A percentile compares a stretch with the other conserved stretches of the same genome.
These are phyloP conservation scores for Trametes gibbosa DNA, from an alignment of 768 basidiomycete genomes.

Conservation along the genomic window DNA sequence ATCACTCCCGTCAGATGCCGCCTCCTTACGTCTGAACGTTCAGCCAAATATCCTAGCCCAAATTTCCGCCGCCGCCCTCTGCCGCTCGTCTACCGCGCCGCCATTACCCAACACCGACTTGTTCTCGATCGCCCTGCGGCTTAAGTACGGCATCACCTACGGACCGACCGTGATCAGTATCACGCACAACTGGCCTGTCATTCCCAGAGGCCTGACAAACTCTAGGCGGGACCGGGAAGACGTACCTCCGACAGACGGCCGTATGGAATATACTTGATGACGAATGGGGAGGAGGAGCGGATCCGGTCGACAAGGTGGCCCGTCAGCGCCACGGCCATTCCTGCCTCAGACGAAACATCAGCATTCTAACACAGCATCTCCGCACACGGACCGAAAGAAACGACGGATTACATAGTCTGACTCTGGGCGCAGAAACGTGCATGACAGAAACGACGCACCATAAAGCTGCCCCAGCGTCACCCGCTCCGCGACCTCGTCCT, in stretches of 20 bases:
- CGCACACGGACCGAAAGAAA: not conserved
- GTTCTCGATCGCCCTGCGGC: conserved; percentile 89
- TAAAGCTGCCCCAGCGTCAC: conserved; percentile 80
- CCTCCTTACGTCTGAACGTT: no score
- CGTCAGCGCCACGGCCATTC: conserved; percentile 84
- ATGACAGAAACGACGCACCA: conserved; percentile 44
- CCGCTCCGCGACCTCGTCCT: conserved; percentile 57
- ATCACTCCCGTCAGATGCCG: no score
- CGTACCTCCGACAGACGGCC: conserved; percentile 64
- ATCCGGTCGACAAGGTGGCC: conserved; percentile 61
- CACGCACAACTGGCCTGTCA: not conserved
- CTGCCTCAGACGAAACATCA: conserved; percentile 34
- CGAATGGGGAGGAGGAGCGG: conserved; percentile 55
- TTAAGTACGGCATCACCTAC: conserved; percentile 87
- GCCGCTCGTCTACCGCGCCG: conserved; percentile 60
- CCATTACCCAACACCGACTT: conserved; percentile 80
- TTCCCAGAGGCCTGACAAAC: not conserved
- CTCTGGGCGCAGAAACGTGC: no score
- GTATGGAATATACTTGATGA: conserved; percentile 84
- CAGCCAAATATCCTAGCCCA: conserved; percentile 38
- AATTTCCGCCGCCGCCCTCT: conserved; percentile 53
- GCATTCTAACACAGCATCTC: not conserved
- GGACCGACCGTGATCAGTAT: conserved; percentile 15
- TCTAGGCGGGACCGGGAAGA: not conserved
- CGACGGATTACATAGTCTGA: no score